These are phyloP conservation scores for Mycosphaerella sp. DNA, from an alignment of 2,329 filamentous ascomycete species.

Conservation along the genomic window DNA sequence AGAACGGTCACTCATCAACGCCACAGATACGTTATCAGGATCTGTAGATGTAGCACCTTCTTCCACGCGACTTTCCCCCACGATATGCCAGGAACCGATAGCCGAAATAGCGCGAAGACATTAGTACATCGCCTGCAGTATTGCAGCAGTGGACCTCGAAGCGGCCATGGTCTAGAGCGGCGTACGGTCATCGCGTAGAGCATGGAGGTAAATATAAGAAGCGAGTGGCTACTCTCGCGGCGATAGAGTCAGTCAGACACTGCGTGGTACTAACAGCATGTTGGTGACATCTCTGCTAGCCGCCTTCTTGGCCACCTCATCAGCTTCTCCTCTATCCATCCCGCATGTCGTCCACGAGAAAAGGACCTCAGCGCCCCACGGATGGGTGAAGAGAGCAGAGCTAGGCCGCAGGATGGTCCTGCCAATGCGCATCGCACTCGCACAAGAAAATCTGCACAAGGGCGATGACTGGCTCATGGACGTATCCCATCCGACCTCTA, in stretches of 20 bases:
- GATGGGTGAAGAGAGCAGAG: slow-evolving; percentile 32
- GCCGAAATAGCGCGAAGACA: neutral
- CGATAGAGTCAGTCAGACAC: neutral
- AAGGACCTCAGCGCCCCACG: slow-evolving; percentile 20
- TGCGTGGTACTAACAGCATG: neutral
- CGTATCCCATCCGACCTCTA: slow-evolving; percentile 34
- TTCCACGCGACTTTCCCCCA: slow-evolving; percentile 1
- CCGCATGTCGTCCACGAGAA: slow-evolving; percentile 30
- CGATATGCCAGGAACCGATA: neutral
- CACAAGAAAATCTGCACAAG: slow-evolving; percentile 23
- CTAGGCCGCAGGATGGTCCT: slow-evolving; percentile 12
- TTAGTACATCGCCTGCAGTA: neutral
- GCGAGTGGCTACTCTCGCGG: neutral
- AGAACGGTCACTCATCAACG: neutral
- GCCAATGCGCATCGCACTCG: slow-evolving; percentile 24
- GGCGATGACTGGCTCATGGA: slow-evolving; percentile 29
- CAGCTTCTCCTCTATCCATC: slow-evolving; percentile 3
- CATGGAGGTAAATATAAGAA: neutral
- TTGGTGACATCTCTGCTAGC: neutral
- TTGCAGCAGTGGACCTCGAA: neutral
- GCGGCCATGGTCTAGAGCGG: neutral
- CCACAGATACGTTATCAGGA: neutral
- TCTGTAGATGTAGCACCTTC: neutral
- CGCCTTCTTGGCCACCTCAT: slow-evolving; percentile 1
- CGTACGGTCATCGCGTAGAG: neutral